These are phyloP conservation scores for Singerocomus rubriflavus DNA, from an alignment of 1,284 basidiomycete genomes.

Conservation along the genomic window DNA sequence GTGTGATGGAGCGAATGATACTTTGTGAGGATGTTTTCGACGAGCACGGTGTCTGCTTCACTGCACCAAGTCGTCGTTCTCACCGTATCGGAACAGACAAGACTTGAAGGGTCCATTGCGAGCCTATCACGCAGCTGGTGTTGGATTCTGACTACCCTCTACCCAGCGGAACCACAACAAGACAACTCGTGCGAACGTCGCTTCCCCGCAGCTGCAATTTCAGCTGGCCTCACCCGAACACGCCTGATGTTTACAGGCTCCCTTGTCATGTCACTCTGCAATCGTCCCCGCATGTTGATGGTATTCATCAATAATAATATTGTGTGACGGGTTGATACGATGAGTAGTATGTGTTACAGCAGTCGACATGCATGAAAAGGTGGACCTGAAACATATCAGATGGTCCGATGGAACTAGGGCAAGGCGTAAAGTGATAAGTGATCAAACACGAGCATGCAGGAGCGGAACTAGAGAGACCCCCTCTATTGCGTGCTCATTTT, in stretches of 20 bases:
- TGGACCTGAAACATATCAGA: constrained; percentile 10
- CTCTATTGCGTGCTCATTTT: constrained; percentile 41
- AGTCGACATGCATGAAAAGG: constrained; percentile 8
- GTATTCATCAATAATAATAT: constrained; percentile 20
- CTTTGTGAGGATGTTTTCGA: constrained; percentile 38
- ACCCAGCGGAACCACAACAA: constrained; percentile 9
- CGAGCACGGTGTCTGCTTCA: constrained; percentile 17
- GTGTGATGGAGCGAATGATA: constrained; percentile 46
- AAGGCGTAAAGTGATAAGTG: constrained; percentile 7
- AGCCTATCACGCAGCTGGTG: too few relatives aligned
- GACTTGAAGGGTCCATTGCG: too few relatives aligned
- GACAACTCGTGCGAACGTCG: constrained; percentile 3
- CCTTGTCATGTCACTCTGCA: background rate
- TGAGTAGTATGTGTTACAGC: constrained; percentile 24
- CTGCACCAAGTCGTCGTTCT: background rate
- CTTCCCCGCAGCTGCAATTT: constrained; percentile 7
- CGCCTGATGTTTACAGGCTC: background rate
- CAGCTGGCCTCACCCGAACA: constrained; percentile 4
- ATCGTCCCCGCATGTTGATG: background rate
- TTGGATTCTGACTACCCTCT: background rate
- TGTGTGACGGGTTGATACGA: constrained; percentile 24
- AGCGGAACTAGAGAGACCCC: constrained; percentile 2
- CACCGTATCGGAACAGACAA: background rate
- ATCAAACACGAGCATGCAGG: constrained; percentile 2
- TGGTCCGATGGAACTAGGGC: constrained; percentile 11